Conservation (phyloP, 805 yeast genomes). For the Monosporozyma aerobia region DNA sequence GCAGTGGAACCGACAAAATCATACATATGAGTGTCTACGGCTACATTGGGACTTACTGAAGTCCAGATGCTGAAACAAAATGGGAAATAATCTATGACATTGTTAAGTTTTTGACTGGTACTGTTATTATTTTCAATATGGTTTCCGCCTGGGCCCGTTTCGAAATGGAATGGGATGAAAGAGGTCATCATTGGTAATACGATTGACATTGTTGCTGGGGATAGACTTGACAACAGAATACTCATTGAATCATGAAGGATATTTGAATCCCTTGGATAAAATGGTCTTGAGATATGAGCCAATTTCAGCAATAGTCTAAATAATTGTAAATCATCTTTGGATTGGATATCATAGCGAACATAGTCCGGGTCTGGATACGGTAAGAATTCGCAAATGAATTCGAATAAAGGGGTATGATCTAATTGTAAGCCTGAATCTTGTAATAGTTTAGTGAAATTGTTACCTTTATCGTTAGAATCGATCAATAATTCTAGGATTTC, state of each 20-base stretch:
- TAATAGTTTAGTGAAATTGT: constrained; percentile 27
- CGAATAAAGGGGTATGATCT: constrained; percentile 30
- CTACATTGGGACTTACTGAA: constrained; percentile 37
- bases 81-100: constrained; percentile 48
- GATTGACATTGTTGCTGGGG: constrained; percentile 43
- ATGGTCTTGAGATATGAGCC: constrained; percentile 45
- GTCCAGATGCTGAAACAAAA: constrained; percentile 68
- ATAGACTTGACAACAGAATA: constrained; percentile 40
- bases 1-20: constrained; percentile 56
- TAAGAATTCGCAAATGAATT: constrained; percentile 30
- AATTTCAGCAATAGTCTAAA: constrained; percentile 42
- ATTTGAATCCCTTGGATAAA: constrained; percentile 36
- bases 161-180: constrained; percentile 39
- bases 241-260: constrained; percentile 41
- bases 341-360: constrained; percentile 30
- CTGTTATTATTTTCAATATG: not conserved
- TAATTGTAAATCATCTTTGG: constrained; percentile 38
- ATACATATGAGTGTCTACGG: constrained; percentile 56
- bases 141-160: not conserved
- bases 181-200: constrained; percentile 47
- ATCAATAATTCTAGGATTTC: constrained; percentile 52
- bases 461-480: constrained; percentile 26
- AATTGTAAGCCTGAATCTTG: constrained; percentile 24
- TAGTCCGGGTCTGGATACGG: constrained; percentile 41
- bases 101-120: not conserved